These are phyloP conservation scores for Chrysanthemum seticuspe DNA, from an alignment of 129 eudicot genomes.

Conservation along the genomic window DNA sequence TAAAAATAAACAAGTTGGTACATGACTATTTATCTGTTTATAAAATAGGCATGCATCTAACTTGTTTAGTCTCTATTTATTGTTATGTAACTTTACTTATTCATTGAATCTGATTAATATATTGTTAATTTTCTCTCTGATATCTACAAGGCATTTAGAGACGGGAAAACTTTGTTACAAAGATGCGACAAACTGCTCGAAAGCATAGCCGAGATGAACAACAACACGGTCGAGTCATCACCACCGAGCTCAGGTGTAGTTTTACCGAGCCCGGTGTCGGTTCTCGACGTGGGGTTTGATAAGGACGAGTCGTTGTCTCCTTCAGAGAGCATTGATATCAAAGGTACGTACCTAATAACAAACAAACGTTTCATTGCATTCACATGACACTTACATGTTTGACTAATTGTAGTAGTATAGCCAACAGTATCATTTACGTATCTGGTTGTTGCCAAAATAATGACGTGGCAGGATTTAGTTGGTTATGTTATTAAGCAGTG, in stretches of 20 bases:
- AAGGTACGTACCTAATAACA: slow-evolving; percentile 47
- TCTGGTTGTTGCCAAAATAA: slow-evolving; percentile 6
- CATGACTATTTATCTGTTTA: no score
- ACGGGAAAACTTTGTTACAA: slow-evolving; percentile 63
- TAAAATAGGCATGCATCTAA: no score
- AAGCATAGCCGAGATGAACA: slow-evolving; percentile 72
- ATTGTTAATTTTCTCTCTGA: no score
- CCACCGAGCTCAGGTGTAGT: slow-evolving; percentile 16
- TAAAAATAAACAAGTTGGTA: no score
- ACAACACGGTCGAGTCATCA: slow-evolving; percentile 46
- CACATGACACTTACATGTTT: slow-evolving; percentile 38
- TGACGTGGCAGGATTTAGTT: slow-evolving; percentile 18
- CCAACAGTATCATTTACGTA: neutral
- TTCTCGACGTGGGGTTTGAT: slow-evolving; percentile 83
- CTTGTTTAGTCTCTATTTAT: no score
- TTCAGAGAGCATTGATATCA: slow-evolving; percentile 71
- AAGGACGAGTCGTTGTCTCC: slow-evolving; percentile 78
- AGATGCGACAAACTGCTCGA: slow-evolving; percentile 76
- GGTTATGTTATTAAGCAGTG: slow-evolving; percentile 6
- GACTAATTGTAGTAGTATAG: slow-evolving; percentile 4
- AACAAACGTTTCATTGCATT: slow-evolving; percentile 27
- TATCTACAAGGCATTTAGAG: slow-evolving; percentile 16
- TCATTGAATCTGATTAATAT: no score
- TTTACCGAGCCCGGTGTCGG: slow-evolving; percentile 93
- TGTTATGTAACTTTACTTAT: no score